Base-by-base conservation (phyloP, 371 early-diverging fungal genomes). In the Basidiobolus meristosporus region DNA sequence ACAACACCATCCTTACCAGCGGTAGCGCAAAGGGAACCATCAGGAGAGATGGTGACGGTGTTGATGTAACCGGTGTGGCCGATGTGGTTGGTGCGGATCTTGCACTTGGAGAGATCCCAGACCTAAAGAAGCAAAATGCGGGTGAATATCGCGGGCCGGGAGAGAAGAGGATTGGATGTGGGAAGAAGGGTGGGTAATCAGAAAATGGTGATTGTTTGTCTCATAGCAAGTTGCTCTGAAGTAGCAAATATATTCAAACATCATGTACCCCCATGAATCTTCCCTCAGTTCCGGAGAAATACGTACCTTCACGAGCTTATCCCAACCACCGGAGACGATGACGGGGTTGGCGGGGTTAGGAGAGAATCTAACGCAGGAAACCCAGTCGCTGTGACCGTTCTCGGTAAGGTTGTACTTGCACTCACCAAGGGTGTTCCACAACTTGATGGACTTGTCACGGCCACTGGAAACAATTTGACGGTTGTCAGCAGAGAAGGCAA, bases 361-460 rank as follows among this genome's bases (percentile, higher is more conserved):
- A 45, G 93, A 91, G 90, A 95, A 93, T 58, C 90, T 78, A 51
- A 97, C 96, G 76, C 87, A 86, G 45, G 92, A 91, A 52, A 93
- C 86, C 98, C 95, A 95, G 61, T 91, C 92, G 58, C 76, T 57
- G 90, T 97, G 98, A 49, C 84, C 82, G 55, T 90, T 87, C 53
- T 88, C 82, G 46, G 60, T 62, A 56, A 97, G 77, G 72, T 80
- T 85, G 79, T 71, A 84, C 82, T 93, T 97, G 84, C 93, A 93
- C 70, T 97, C 98, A 52, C 95, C 98, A 34, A 92, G 73, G 48
- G 93, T 95, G 86, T 97, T 93, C 98, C 98, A 97, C 61, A 97
- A 64, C 84, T 95, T 97, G 82, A 97, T 92, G 65, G 78, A 72
- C 80, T 86, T 88, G 73, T 97, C 98, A 67, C 93, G 89, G 56